phyloP scores from a whole-genome alignment of 2,329 filamentous ascomycete species.

The Grosmannia huntii region DNA sequence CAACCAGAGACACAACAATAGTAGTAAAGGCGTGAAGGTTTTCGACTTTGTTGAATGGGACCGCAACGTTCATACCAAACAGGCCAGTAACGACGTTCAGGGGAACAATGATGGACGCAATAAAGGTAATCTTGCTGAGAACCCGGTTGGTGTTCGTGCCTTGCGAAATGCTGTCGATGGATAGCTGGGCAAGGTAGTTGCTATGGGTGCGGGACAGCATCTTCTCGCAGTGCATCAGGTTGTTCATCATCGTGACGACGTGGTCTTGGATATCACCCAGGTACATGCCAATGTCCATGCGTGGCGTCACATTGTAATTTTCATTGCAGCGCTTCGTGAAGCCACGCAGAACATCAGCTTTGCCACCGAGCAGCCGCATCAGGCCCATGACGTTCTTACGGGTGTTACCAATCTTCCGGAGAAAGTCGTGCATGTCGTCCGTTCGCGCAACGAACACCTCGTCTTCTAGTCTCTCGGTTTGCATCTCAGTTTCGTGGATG shows the following conservation, averaged over 20 bases:
- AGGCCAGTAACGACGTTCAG: slow-evolving; percentile 83
- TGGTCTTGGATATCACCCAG: slow-evolving; percentile 97
- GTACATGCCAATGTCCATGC: slow-evolving; percentile 93
- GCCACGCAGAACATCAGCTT: slow-evolving; percentile 94
- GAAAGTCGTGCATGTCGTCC: slow-evolving; percentile 77
- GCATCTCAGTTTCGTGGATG: slow-evolving; percentile 73
- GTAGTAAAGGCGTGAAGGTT: slow-evolving; percentile 42
- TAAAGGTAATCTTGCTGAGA: slow-evolving; percentile 85
- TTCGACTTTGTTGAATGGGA: slow-evolving; percentile 46
- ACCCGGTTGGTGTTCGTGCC: slow-evolving; percentile 81
- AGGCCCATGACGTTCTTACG: slow-evolving; percentile 92
- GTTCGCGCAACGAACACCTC: slow-evolving; percentile 85
- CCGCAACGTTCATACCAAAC: slow-evolving; percentile 76
- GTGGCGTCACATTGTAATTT: slow-evolving; percentile 86
- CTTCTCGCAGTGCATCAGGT: slow-evolving; percentile 91
- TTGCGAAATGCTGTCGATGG: slow-evolving; percentile 79
- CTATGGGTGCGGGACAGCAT: slow-evolving; percentile 88
- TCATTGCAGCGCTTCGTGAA: slow-evolving; percentile 99
- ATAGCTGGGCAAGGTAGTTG: slow-evolving; percentile 92
- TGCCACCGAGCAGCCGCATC: slow-evolving; percentile 85
- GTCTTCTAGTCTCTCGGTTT: slow-evolving; percentile 89
- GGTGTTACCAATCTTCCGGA: slow-evolving; percentile 77
- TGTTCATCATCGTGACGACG: slow-evolving; percentile 98
- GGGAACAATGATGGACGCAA: slow-evolving; percentile 91
- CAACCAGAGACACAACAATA: slow-evolving; percentile 39